These are phyloP conservation scores for Marasmius fiardii DNA, from an alignment of 1,284 basidiomycete genomes.

Conservation along the genomic window DNA sequence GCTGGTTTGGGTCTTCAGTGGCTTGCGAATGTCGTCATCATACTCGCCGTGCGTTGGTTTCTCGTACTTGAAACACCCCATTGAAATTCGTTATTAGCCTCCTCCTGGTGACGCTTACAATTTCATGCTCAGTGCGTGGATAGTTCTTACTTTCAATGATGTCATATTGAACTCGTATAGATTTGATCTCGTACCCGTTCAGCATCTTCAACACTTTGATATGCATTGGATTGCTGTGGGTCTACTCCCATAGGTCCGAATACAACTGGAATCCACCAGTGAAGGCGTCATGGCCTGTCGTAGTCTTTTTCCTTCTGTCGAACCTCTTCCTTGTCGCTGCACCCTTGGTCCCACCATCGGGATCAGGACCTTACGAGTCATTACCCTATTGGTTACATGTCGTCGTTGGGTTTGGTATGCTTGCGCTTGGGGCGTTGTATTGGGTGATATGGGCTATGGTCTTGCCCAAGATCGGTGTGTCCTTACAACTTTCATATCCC, in stretches of 20 bases:
- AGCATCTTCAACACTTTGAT: conserved; percentile 12
- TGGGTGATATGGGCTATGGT: conserved; percentile 11
- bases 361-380: conserved; percentile 9
- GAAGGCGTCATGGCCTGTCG: conserved; percentile 3
- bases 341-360: conserved; percentile 8
- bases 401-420: conserved; percentile 7
- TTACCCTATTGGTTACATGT: conserved; percentile 11
- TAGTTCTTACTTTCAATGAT: background rate
- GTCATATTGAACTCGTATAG: background rate
- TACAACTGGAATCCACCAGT: conserved; percentile 5
- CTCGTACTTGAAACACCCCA: background rate
- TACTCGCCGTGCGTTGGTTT: background rate
- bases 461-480: conserved; percentile 8
- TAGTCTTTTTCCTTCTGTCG: conserved; percentile 6
- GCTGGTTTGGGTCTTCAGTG: conserved; percentile 24
- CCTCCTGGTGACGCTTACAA: conserved; percentile 13
- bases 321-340: conserved; percentile 10
- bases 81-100: background rate
- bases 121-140: conserved; percentile 5
- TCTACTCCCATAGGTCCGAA: conserved; percentile 4
- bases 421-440: conserved; percentile 7
- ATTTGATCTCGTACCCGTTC: conserved; percentile 10
- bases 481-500: background rate
- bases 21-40: background rate
- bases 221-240: conserved; percentile 7